phyloP scores from a whole-genome alignment of 2,329 filamentous ascomycete species.

The Diaporthe batatas region DNA sequence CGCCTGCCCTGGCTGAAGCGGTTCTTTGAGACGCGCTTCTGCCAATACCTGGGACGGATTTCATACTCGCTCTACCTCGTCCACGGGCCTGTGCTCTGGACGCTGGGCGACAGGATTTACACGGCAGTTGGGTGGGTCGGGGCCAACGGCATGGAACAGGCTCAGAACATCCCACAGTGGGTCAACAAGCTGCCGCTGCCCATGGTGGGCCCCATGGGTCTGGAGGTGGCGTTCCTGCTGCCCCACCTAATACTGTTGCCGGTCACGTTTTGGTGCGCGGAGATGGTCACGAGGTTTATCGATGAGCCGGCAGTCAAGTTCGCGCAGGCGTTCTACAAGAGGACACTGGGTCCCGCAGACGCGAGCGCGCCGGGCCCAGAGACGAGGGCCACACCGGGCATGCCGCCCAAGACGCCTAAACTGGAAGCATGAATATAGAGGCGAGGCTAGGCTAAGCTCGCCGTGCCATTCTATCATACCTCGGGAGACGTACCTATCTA shows the following conservation, averaged over 20 bases:
- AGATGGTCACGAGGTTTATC: slow-evolving; percentile 66
- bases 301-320: slow-evolving; percentile 73
- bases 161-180: slow-evolving; percentile 68
- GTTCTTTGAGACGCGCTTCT: slow-evolving; percentile 71
- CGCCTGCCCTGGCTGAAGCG: slow-evolving; percentile 69
- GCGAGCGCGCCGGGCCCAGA: slow-evolving; percentile 6
- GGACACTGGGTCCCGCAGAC: slow-evolving; percentile 51
- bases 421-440: slow-evolving; percentile 29
- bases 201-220: slow-evolving; percentile 67
- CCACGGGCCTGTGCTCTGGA: slow-evolving; percentile 72
- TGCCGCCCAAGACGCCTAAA: slow-evolving; percentile 28
- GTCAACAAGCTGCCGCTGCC: slow-evolving; percentile 68
- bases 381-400: not conserved
- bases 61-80: slow-evolving; percentile 75
- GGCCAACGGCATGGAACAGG: slow-evolving; percentile 60
- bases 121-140: slow-evolving; percentile 69
- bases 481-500: slow-evolving; percentile 1
- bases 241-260: slow-evolving; percentile 73
- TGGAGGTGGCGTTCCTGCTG: slow-evolving; percentile 71
- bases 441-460: too few relatives aligned
- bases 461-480: too few relatives aligned
- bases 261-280: slow-evolving; percentile 69
- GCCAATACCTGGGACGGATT: slow-evolving; percentile 73
- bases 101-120: slow-evolving; percentile 74
- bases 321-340: slow-evolving; percentile 68